These are phyloP conservation scores for Ceratocystis huliohia DNA, from an alignment of 2,329 filamentous ascomycete genomes.

Conservation along the genomic window DNA sequence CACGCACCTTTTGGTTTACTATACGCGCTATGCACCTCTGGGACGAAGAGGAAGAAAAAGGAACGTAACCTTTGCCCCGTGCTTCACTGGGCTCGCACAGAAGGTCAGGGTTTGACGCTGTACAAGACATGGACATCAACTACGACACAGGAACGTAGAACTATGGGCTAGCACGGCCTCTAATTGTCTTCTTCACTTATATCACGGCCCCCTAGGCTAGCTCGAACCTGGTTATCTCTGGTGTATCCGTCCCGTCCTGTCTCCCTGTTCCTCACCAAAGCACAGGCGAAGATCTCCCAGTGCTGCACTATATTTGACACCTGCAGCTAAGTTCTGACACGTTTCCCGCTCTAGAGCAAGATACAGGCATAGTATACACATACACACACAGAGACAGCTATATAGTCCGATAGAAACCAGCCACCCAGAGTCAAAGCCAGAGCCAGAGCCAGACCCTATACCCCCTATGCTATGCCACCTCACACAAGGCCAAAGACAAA, in stretches of 20 bases:
- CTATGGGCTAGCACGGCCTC: neutral
- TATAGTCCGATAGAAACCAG: neutral
- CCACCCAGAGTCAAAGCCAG: neutral
- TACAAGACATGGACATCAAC: neutral
- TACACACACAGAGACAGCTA: neutral
- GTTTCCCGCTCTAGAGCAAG: neutral
- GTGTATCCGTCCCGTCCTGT: neutral
- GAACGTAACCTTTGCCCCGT: neutral
- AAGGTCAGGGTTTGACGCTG: neutral
- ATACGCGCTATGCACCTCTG: neutral
- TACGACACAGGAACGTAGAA: neutral
- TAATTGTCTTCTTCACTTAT: neutral
- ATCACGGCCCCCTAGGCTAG: neutral
- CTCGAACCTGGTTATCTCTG: neutral
- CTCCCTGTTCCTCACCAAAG: neutral
- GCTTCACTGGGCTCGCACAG: neutral
- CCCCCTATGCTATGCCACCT: neutral
- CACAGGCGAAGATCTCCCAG: neutral
- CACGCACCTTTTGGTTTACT: neutral
- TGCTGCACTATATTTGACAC: neutral
- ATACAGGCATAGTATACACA: neutral
- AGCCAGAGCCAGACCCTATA: neutral
- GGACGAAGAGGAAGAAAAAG: neutral
- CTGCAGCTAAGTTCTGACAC: neutral
- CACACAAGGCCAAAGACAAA: neutral